Evolutionary conservation across 192 early-diverging fungal genomes (phyloP), one percentile per base, ranked within the genome.

Genomic region (Funneliformis geosporum): DNA sequence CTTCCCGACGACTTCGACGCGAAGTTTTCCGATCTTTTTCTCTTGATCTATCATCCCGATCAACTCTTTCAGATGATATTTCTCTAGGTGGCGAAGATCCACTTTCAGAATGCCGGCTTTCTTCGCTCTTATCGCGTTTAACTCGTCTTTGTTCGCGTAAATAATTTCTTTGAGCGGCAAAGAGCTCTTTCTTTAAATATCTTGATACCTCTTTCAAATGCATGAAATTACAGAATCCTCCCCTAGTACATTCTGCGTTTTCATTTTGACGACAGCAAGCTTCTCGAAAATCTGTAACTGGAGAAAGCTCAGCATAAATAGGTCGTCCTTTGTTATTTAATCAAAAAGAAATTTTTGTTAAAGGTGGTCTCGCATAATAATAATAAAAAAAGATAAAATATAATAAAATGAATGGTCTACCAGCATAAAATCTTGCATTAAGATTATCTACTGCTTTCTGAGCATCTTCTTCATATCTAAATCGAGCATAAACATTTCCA

Each of bases 221-320:
- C 98, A 99, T 98, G 88, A 99, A 99, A 86, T 98, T 99, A 87
- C 98, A 99, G 79, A 96, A 92, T 9, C 97, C 97, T 38, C 96
- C 96, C 16, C 97, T 93, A 80, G 92, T 95, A 87, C 98, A 99
- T 84, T 97, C 95, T 73, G 91, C 87, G 62, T 89, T 95, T 81
- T 99, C 98, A 84, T 99, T 94, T 84, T 98, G 97, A 40, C 97
- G 91, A 84, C 98, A 99, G 84, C 96, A 97, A 2, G 98, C 97
- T 89, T 99, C 98, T 60, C 94, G 90, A 81, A 99, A 98, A 84
- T 98, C 96, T 6, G 96, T 96, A 8, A 99, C 97, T 21, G 98
- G 98, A 60, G 95, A 97, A 42, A 99, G 87, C 86, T 99, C 98
- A 4, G 95, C 95, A 87, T 96, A 98, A 23, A 99, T 85, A 21